Conservation (phyloP, 2,329 filamentous ascomycete genomes). For the Ustulina deusta region DNA sequence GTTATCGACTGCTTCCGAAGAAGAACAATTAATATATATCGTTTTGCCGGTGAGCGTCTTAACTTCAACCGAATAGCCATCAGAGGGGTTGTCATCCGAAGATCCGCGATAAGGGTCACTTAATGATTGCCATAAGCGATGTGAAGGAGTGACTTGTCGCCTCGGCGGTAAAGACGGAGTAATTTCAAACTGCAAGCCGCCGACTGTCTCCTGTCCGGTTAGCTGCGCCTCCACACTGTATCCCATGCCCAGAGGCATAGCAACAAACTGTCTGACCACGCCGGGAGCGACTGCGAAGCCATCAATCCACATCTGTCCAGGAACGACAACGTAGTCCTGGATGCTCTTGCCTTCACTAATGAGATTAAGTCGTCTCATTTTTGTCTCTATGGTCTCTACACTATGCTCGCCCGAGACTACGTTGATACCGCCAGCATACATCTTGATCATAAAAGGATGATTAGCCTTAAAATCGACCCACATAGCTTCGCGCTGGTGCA, state of each 20-base stretch:
- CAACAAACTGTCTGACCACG: conserved; percentile 61
- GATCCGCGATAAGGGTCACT: too few species aligned
- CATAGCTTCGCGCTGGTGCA: conserved; percentile 59
- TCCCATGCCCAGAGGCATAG: conserved; percentile 57
- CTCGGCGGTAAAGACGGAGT: conserved; percentile 44
- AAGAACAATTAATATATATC: not conserved
- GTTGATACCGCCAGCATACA: conserved; percentile 57
- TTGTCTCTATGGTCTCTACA: conserved; percentile 41
- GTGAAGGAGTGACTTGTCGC: too few species aligned
- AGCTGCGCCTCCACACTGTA: conserved; percentile 61
- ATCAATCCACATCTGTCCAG: conserved; percentile 56
- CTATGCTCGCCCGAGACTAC: conserved; percentile 54
- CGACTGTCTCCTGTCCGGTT: conserved; percentile 55
- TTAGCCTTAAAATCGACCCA: conserved; percentile 53
- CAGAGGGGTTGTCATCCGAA: not conserved
- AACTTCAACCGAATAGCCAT: not conserved
- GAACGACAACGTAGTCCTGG: conserved; percentile 54
- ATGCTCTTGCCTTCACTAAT: conserved; percentile 26
- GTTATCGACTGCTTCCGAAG: not conserved
- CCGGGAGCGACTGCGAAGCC: conserved; percentile 54
- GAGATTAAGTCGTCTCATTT: conserved; percentile 33
- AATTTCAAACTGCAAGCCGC: conserved; percentile 60
- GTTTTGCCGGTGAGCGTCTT: not conserved
- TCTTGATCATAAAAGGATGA: conserved; percentile 54
- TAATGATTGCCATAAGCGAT: too few species aligned